A percentile compares a stretch with the other conserved stretches of the same genome.
Evolutionary conservation across 352 stramenopile species (phyloP).

Genomic region (Phytopythium helicoides): DNA sequence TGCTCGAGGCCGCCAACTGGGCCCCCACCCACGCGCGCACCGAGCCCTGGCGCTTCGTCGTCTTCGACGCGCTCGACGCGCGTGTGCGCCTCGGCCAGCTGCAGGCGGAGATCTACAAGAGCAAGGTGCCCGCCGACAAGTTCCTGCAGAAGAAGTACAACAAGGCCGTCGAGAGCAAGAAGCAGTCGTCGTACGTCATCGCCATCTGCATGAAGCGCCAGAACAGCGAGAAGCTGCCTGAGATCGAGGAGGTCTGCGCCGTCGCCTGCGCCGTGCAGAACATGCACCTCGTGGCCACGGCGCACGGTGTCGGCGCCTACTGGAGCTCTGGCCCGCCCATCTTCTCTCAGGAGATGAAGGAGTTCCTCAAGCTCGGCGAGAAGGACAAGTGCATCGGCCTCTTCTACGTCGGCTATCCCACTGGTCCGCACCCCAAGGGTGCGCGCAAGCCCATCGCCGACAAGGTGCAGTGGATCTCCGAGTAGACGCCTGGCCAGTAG

Average conservation of each 20-base stretch:
- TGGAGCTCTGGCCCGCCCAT: slow-evolving; percentile 77
- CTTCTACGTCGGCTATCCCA: slow-evolving; percentile 81
- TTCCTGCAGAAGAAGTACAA: slow-evolving; percentile 81
- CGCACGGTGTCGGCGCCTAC: slow-evolving; percentile 74
- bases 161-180: slow-evolving; percentile 76
- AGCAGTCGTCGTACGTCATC: slow-evolving; percentile 68
- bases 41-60: slow-evolving; percentile 82
- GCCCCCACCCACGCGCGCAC: slow-evolving; percentile 77
- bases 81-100: slow-evolving; percentile 59
- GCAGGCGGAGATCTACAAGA: slow-evolving; percentile 70
- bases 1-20: slow-evolving; percentile 81
- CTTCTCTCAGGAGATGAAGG: slow-evolving; percentile 79
- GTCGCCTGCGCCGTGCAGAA: slow-evolving; percentile 83
- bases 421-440: slow-evolving; percentile 48
- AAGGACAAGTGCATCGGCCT: slow-evolving; percentile 82
- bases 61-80: slow-evolving; percentile 58
- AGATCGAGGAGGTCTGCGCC: slow-evolving; percentile 78
- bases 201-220: slow-evolving; percentile 88
- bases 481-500: slow-evolving; percentile 9
- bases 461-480: slow-evolving; percentile 64
- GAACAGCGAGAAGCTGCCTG: slow-evolving; percentile 72
- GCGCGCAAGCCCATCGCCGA: slow-evolving; percentile 67
- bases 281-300: slow-evolving; percentile 73
- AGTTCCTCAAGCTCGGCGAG: slow-evolving; percentile 55
- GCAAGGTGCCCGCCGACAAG: slow-evolving; percentile 52